These are phyloP conservation scores for Penicillium vulpinum DNA, from an alignment of 2,329 filamentous ascomycete genomes.

Conservation along the genomic window DNA sequence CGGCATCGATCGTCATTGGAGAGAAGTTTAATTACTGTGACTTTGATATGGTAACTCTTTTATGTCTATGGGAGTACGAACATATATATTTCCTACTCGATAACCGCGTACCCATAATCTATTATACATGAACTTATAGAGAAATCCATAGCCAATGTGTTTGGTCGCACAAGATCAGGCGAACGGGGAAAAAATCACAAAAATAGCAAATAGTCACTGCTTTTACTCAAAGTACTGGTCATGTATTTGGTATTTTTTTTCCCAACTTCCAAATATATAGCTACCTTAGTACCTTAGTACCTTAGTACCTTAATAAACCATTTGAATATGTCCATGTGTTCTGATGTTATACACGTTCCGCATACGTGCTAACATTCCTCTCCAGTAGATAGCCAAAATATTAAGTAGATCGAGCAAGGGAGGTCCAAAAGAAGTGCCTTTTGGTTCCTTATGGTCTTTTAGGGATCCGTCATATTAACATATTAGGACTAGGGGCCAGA, in stretches of 20 bases:
- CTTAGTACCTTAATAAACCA: no score
- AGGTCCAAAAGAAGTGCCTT: conserved; percentile 4
- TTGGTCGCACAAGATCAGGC: conserved; percentile 10
- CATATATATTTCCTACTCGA: background rate
- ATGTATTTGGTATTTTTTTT: background rate
- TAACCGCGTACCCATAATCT: background rate
- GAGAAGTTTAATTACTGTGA: conserved; percentile 19
- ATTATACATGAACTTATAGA: background rate
- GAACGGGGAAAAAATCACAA: conserved; percentile 3
- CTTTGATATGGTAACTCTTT: no score
- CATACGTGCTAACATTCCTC: conserved; percentile 7
- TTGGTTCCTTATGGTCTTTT: conserved; percentile 8
- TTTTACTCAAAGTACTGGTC: background rate
- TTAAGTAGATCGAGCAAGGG: conserved; percentile 15
- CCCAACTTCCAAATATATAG: background rate
- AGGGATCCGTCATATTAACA: conserved; percentile 45
- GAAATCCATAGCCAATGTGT: background rate
- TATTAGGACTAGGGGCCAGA: conserved; percentile 43
- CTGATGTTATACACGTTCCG: background rate
- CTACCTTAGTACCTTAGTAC: no score
- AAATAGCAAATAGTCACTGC: conserved; percentile 4
- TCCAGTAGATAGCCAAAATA: background rate
- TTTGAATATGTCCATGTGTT: no score
- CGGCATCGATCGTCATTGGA: conserved; percentile 25
- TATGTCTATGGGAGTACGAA: no score